Evolutionary conservation across 805 yeast genomes (phyloP).

Genomic region (Wickerhamomyces canadensis): DNA sequence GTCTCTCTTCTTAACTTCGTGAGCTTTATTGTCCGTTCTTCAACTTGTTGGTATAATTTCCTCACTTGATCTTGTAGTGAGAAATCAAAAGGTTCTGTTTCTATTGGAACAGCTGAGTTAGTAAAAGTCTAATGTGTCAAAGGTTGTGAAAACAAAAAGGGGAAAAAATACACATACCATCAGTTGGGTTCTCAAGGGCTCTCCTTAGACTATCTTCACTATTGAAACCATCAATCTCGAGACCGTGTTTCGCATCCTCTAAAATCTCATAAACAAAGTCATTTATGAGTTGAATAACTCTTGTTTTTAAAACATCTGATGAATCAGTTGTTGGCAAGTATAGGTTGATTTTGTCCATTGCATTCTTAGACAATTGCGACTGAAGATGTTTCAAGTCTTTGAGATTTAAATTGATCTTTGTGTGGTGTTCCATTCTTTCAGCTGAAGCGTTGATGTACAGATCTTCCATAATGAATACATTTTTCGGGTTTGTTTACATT

Average conservation of each 20-base stretch:
- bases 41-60: conserved; percentile 51
- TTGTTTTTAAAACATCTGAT: conserved; percentile 39
- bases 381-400: conserved; percentile 50
- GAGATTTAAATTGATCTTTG: conserved; percentile 41
- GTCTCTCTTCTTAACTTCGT: conserved; percentile 48
- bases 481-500: background rate
- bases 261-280: conserved; percentile 47
- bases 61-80: conserved; percentile 57
- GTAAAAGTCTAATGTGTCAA: too few relatives aligned
- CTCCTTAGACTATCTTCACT: conserved; percentile 21
- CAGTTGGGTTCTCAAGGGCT: conserved; percentile 18
- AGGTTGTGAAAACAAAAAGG: too few relatives aligned
- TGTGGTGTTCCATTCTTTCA: conserved; percentile 19
- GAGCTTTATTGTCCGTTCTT: conserved; percentile 52
- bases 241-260: conserved; percentile 48
- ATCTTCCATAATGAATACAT: too few relatives aligned
- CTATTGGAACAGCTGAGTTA: conserved; percentile 16
- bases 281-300: conserved; percentile 38
- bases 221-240: conserved; percentile 53
- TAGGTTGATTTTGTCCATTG: conserved; percentile 39
- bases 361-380: conserved; percentile 34
- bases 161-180: conserved; percentile 12
- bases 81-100: conserved; percentile 67
- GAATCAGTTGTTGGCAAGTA: conserved; percentile 38
- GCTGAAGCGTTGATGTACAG: too few relatives aligned